A percentile compares a stretch with the other conserved stretches of the same genome.
phyloP scores from a whole-genome alignment of 345 rosid genomes.

The Salix arbutifolia region DNA sequence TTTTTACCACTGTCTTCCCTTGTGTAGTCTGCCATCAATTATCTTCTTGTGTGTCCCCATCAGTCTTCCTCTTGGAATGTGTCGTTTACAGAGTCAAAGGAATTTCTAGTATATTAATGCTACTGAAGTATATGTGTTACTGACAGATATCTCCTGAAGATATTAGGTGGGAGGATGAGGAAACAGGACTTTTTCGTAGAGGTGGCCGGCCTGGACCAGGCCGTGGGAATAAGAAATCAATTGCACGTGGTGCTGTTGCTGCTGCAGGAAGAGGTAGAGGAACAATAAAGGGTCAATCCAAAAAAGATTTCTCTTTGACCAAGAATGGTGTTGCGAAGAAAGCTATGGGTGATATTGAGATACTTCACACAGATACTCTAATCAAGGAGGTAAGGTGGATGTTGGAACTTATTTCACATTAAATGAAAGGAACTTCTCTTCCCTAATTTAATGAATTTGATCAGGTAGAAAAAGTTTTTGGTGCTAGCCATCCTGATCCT shows the following conservation, averaged over 20 bases:
- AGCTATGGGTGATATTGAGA: constrained; percentile 77
- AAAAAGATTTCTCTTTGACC: constrained; percentile 44
- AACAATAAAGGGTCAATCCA: constrained; percentile 42
- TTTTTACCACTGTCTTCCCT: not conserved
- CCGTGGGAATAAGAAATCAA: constrained; percentile 63
- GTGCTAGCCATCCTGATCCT: constrained; percentile 60
- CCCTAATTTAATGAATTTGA: constrained; percentile 11
- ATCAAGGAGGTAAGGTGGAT: constrained; percentile 66
- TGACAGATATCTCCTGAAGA: constrained; percentile 81
- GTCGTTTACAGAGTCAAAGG: not conserved
- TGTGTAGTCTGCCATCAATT: not conserved
- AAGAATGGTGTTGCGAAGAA: constrained; percentile 78
- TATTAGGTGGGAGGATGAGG: constrained; percentile 84
- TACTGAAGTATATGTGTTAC: not conserved
- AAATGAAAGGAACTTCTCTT: not conserved
- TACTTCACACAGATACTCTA: constrained; percentile 83
- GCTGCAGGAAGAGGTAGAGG: constrained; percentile 85
- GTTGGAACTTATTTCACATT: not conserved
- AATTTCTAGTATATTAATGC: not conserved
- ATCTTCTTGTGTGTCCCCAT: not conserved
- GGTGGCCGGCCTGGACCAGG: constrained; percentile 78
- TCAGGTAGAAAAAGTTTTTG: constrained; percentile 88
- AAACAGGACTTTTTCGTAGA: constrained; percentile 61
- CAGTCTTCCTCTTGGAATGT: not conserved
- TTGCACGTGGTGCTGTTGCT: constrained; percentile 53